phyloP scores from a whole-genome alignment of 805 yeast species.

The Yamadazyma olivae region DNA sequence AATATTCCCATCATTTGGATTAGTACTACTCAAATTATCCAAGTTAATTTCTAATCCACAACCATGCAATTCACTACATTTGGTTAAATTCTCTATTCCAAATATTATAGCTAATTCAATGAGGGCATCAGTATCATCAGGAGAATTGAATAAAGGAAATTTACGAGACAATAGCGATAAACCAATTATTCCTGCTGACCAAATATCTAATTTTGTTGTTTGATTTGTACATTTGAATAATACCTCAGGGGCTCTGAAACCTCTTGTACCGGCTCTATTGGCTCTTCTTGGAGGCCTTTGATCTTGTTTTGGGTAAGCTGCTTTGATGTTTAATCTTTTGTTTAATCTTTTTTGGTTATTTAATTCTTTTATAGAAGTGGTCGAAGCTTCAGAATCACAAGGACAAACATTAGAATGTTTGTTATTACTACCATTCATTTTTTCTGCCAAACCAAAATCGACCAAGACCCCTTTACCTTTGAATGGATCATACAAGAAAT shows the following conservation, averaged over 20 bases:
- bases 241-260: slow-evolving; percentile 93
- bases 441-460: slow-evolving; percentile 91
- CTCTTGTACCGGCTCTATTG: slow-evolving; percentile 95
- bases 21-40: slow-evolving; percentile 12
- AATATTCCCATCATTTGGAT: slow-evolving; percentile 28
- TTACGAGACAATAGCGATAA: slow-evolving; percentile 73
- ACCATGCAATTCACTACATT: slow-evolving; percentile 84
- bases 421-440: slow-evolving; percentile 15
- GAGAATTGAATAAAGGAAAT: slow-evolving; percentile 91
- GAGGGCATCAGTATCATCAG: slow-evolving; percentile 89
- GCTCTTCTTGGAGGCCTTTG: slow-evolving; percentile 87
- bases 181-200: slow-evolving; percentile 91
- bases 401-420: slow-evolving; percentile 46
- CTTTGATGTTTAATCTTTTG: slow-evolving; percentile 31
- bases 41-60: slow-evolving; percentile 65
- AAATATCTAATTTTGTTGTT: slow-evolving; percentile 75
- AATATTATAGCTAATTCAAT: slow-evolving; percentile 79
- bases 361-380: too few relatives aligned
- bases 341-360: slow-evolving; percentile 9
- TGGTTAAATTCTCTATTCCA: slow-evolving; percentile 69
- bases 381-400: slow-evolving; percentile 42
- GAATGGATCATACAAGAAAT: slow-evolving; percentile 66
- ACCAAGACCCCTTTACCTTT: slow-evolving; percentile 76
- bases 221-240: slow-evolving; percentile 83
- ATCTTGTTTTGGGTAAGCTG: slow-evolving; percentile 81